Conservation (phyloP, 2,329 filamentous ascomycete species). For the Colletotrichum sansevieriae region DNA sequence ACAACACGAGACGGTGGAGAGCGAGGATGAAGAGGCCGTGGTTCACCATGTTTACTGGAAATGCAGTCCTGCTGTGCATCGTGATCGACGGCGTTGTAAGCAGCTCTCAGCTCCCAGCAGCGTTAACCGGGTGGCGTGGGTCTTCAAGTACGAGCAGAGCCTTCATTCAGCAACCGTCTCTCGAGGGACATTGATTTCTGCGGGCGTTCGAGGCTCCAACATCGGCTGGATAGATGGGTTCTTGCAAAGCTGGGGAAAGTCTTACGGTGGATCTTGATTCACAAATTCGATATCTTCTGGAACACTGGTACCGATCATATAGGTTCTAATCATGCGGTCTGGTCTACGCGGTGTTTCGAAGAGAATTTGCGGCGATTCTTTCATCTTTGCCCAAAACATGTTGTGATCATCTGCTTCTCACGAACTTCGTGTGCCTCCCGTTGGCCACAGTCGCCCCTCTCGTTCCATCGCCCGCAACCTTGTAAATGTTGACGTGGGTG, state of each 20-base stretch:
- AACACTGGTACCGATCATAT: background rate
- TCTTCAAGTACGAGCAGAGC: conserved; percentile 35
- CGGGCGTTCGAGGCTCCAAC: conserved; percentile 23
- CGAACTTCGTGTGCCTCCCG: conserved; percentile 43
- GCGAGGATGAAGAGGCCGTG: no score
- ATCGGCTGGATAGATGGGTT: conserved; percentile 22
- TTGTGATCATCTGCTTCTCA: conserved; percentile 27
- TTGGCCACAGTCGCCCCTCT: conserved; percentile 36
- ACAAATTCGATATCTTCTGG: no score
- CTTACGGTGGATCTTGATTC: conserved; percentile 3
- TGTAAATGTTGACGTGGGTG: conserved; percentile 43
- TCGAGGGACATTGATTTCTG: conserved; percentile 8
- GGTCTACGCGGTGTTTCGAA: no score
- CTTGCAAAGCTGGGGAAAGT: conserved; percentile 14
- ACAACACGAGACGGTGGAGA: no score
- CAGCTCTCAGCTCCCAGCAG: background rate
- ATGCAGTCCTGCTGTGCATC: no score
- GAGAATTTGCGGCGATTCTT: background rate
- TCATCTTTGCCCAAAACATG: background rate
- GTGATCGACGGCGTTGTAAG: no score
- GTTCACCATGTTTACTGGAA: no score
- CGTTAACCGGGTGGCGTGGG: conserved; percentile 20
- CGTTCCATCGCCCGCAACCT: conserved; percentile 35
- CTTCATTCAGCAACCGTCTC: conserved; percentile 21
- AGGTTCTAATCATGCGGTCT: background rate